These are phyloP conservation scores for Speleostelium caveatum DNA, from an alignment of 78 protist species.

Conservation along the genomic window DNA sequence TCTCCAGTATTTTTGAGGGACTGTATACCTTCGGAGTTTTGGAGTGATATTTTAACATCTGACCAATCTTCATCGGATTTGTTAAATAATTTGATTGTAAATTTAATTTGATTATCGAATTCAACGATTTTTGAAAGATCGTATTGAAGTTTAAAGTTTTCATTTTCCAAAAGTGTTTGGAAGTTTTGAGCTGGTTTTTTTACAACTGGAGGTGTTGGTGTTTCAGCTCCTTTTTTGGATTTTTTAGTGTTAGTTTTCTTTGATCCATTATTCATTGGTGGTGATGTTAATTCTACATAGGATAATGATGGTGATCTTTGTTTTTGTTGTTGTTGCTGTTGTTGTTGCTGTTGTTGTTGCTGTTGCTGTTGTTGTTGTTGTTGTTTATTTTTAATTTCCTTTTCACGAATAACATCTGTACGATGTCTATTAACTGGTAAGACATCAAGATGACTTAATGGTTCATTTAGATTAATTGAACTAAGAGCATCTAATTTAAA, in stretches of 20 bases:
- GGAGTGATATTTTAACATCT: slow-evolving; percentile 19
- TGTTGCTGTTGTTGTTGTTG: neutral
- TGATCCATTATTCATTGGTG: neutral
- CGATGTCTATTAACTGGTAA: slow-evolving; percentile 40
- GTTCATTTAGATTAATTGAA: slow-evolving; percentile 43
- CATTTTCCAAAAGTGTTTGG: slow-evolving; percentile 1
- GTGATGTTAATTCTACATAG: slow-evolving; percentile 10
- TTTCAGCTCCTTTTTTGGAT: slow-evolving; percentile 3
- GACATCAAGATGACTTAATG: slow-evolving; percentile 42
- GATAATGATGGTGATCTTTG: neutral
- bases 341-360: neutral
- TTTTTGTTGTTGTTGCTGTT: neutral
- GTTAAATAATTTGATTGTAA: slow-evolving; percentile 41
- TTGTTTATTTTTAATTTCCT: neutral
- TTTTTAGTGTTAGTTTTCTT: slow-evolving; percentile 8
- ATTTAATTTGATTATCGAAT: slow-evolving; percentile 6
- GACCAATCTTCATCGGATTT: slow-evolving; percentile 72
- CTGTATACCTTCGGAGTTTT: neutral
- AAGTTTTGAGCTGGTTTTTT: slow-evolving; percentile 14
- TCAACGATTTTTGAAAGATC: neutral
- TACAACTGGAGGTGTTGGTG: neutral
- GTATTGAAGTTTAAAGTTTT: neutral
- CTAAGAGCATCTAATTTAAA: slow-evolving; percentile 24
- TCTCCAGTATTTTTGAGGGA: slow-evolving; percentile 11
- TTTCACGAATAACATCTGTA: slow-evolving; percentile 44